Conservation (phyloP, 495 filamentous ascomycete species). For the Penicillium chermesinum region DNA sequence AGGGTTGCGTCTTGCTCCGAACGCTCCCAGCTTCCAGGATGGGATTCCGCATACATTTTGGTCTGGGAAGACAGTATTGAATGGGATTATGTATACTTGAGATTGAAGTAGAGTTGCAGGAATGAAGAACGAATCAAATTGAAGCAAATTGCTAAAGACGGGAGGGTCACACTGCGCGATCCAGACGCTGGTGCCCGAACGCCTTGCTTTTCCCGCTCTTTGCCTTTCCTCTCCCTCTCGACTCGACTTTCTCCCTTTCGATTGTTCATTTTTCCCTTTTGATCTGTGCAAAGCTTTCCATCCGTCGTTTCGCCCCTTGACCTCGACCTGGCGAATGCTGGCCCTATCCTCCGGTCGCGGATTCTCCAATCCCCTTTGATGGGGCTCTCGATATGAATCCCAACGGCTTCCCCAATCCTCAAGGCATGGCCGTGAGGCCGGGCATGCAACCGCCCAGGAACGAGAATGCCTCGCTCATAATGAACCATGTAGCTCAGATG, state of each 20-base stretch:
- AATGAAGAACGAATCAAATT: too few relatives aligned
- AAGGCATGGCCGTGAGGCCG: slow-evolving; percentile 29
- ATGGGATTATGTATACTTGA: too few relatives aligned
- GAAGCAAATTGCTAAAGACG: too few relatives aligned
- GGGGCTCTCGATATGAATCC: slow-evolving; percentile 49
- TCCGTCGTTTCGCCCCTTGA: not conserved
- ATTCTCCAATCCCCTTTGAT: slow-evolving; percentile 41
- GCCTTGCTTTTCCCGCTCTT: slow-evolving; percentile 35
- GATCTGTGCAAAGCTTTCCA: slow-evolving; percentile 2
- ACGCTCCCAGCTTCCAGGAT: too few relatives aligned
- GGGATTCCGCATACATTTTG: too few relatives aligned
- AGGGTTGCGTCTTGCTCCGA: too few relatives aligned
- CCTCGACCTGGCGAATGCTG: slow-evolving; percentile 39
- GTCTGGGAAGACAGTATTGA: too few relatives aligned
- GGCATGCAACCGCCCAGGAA: slow-evolving; percentile 33
- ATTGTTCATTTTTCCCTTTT: not conserved
- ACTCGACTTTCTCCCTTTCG: not conserved
- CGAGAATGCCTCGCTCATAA: slow-evolving; percentile 32
- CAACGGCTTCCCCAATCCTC: slow-evolving; percentile 40
- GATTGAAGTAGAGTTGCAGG: too few relatives aligned
- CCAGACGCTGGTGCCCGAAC: slow-evolving; percentile 40
- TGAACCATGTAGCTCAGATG: slow-evolving; percentile 32
- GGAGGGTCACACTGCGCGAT: not conserved
- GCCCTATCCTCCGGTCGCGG: slow-evolving; percentile 31
- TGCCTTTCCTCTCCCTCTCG: slow-evolving; percentile 15